Conservation (phyloP, 2,329 filamentous ascomycete species). For the Emergomyces pasteurianus region DNA sequence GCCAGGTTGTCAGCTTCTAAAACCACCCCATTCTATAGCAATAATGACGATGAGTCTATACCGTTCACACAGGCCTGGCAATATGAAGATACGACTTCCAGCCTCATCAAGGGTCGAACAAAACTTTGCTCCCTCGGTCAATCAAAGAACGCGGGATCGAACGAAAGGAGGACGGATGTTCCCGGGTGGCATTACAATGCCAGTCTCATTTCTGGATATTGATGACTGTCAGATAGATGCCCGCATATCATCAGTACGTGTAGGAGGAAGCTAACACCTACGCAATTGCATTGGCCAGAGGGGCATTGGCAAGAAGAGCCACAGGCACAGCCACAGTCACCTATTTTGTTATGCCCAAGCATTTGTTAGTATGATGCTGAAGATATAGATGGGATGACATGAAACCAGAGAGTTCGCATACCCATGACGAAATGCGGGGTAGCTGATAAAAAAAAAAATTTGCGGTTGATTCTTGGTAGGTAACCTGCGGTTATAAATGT, state of each 20-base stretch:
- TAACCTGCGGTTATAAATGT: too few species aligned
- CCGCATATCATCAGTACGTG: neutral
- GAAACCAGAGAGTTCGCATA: neutral
- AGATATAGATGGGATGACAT: neutral
- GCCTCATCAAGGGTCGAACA: neutral
- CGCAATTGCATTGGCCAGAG: neutral
- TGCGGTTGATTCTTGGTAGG: neutral
- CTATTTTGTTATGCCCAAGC: neutral
- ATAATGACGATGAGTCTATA: neutral
- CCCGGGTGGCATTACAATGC: neutral
- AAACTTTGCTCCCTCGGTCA: neutral
- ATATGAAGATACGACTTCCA: neutral
- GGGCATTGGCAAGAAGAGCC: slow-evolving; percentile 2
- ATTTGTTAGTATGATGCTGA: neutral
- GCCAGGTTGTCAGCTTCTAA: neutral
- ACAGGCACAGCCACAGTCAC: slow-evolving; percentile 4
- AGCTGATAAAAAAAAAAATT: neutral
- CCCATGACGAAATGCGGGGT: slow-evolving; percentile 2
- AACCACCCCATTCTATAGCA: neutral
- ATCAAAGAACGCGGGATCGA: neutral
- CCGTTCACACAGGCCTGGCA: neutral
- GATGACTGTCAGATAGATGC: neutral
- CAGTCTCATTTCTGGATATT: neutral
- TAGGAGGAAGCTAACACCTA: neutral
- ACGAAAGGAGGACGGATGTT: neutral